phyloP scores from a whole-genome alignment of 2,329 filamentous ascomycete species.

The Chaetomiaceae sp. region DNA sequence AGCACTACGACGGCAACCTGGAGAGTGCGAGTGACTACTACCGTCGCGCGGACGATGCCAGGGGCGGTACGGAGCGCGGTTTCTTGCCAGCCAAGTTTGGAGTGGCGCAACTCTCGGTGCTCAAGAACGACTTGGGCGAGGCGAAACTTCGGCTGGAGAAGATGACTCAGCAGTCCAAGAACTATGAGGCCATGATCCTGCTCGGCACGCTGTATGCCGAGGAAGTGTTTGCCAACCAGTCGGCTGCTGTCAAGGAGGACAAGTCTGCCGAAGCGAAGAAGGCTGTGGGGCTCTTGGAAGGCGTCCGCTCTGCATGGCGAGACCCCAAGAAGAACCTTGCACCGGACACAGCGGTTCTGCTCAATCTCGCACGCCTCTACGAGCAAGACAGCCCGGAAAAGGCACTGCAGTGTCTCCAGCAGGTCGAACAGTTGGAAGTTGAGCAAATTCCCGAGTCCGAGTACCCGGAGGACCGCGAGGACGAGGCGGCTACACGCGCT shows the following conservation, averaged over 20 bases:
- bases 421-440: constrained; percentile 86
- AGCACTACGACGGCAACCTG: constrained; percentile 73
- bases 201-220: constrained; percentile 90
- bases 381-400: constrained; percentile 82
- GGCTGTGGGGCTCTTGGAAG: constrained; percentile 76
- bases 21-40: constrained; percentile 80
- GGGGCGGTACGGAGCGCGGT: constrained; percentile 84
- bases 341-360: constrained; percentile 77
- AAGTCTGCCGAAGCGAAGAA: constrained; percentile 81
- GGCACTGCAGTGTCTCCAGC: constrained; percentile 82
- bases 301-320: constrained; percentile 83
- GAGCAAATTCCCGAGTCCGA: constrained; percentile 70
- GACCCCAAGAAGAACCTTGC: constrained; percentile 78
- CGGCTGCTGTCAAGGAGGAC: constrained; percentile 70
- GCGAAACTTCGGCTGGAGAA: constrained; percentile 93
- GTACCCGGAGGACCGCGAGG: constrained; percentile 51
- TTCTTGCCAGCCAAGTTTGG: constrained; percentile 95
- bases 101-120: constrained; percentile 77
- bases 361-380: constrained; percentile 88
- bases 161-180: constrained; percentile 79
- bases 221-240: constrained; percentile 78
- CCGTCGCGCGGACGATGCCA: constrained; percentile 80
- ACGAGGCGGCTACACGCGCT: constrained; percentile 54
- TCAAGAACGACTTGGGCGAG: constrained; percentile 78
- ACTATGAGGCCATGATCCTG: constrained; percentile 83